These are phyloP conservation scores for Alternaria dauci DNA, from an alignment of 2,329 filamentous ascomycete genomes.

Conservation along the genomic window DNA sequence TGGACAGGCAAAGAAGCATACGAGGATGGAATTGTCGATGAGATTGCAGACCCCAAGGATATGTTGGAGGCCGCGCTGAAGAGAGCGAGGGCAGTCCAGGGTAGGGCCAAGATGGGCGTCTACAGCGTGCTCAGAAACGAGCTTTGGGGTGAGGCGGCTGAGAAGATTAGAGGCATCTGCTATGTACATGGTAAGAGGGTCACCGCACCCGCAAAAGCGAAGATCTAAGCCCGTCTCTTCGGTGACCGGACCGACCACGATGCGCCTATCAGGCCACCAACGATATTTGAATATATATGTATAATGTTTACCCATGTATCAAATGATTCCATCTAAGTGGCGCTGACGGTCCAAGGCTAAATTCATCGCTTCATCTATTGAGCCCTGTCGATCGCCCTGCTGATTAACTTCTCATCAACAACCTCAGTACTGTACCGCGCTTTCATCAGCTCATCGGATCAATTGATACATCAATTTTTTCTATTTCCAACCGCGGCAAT, in stretches of 20 bases:
- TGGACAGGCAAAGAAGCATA: conserved; percentile 64
- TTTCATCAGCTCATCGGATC: background rate
- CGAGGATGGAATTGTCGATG: conserved; percentile 63
- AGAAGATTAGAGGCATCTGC: conserved; percentile 61
- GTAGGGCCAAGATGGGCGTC: conserved; percentile 58
- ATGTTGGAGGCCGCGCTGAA: conserved; percentile 60
- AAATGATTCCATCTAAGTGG: conserved; percentile 25
- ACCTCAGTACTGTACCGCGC: background rate
- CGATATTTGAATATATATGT: background rate
- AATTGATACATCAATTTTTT: background rate
- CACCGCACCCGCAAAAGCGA: conserved; percentile 57
- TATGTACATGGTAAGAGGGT: conserved; percentile 61
- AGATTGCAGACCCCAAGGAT: conserved; percentile 55
- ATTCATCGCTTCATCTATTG: conserved; percentile 27
- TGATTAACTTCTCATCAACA: conserved; percentile 5
- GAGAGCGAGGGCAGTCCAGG: conserved; percentile 55
- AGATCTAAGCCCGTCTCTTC: conserved; percentile 48
- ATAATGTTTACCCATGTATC: conserved; percentile 10
- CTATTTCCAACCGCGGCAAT: background rate
- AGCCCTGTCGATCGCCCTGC: conserved; percentile 23
- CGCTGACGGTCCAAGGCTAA: conserved; percentile 31
- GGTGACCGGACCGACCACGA: conserved; percentile 4
- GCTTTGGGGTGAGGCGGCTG: conserved; percentile 62
- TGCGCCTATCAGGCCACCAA: background rate
- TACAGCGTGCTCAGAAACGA: conserved; percentile 62